Evolutionary conservation across 179 eudicot species (phyloP).

Genomic region (Sideroxylon spinosum): DNA sequence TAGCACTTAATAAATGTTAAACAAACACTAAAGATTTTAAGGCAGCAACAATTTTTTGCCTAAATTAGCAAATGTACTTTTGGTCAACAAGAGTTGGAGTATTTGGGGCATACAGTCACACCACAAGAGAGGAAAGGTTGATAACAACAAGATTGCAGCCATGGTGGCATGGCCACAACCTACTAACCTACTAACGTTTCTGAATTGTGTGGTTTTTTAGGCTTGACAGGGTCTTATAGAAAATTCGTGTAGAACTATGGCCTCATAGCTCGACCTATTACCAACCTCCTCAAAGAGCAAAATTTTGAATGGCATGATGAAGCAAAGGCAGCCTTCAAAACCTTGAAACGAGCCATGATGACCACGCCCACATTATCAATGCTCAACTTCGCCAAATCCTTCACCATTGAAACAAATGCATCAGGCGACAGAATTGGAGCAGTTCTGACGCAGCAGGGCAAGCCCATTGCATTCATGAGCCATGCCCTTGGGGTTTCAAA

Average conservation of each 20-base stretch:
- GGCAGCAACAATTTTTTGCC: background rate
- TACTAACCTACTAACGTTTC: background rate
- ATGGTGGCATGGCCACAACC: background rate
- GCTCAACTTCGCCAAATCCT: background rate
- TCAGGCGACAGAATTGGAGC: background rate
- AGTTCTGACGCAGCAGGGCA: background rate
- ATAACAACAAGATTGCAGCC: background rate
- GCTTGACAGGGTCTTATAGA: conserved; percentile 12
- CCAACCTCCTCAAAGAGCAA: background rate
- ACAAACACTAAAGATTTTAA: conserved; percentile 17
- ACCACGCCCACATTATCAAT: background rate
- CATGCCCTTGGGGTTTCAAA: background rate
- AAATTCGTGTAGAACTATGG: conserved; percentile 7
- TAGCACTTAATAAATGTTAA: background rate
- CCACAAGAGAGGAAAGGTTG: background rate
- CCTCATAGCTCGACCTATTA: background rate
- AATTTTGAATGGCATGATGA: background rate
- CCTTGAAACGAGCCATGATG: background rate
- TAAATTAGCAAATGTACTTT: conserved; percentile 7
- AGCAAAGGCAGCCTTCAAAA: background rate
- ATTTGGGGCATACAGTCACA: conserved; percentile 12
- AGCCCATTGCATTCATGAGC: background rate
- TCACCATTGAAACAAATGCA: background rate
- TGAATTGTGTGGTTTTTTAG: background rate
- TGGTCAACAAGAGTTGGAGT: background rate